Base-by-base conservation (phyloP, 129 eudicot genomes). In the Cynara cardunculus region DNA sequence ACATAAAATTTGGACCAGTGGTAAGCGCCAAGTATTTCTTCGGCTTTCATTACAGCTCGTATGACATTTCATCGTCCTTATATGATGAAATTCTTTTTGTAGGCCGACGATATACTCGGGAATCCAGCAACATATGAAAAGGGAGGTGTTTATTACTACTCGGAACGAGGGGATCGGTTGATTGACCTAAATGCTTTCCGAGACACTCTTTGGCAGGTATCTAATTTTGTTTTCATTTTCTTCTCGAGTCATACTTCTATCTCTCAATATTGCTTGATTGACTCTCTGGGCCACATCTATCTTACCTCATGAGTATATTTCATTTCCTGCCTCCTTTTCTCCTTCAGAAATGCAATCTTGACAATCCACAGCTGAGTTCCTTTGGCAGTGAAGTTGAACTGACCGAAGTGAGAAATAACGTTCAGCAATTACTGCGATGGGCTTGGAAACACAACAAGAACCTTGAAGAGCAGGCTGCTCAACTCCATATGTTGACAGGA, bases 401-500 rank as follows among this genome's bases (percentile, higher is more conserved):
- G 35, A 89, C 81, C 34, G 97, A 89, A 76, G 79, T 88, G 81
- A 86, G 93, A 80, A 97, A 89, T 59, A 80, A 87, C 0, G 84
- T 95, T 75, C 97, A 95, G 53, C 97, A 92, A 41, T 80, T 95
- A 78, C 85, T 95, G 71, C 77, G 97, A 84, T 95, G 97, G 99
- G 97, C 91, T 62, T 95, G 97, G 97, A 95, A 90, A 77, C 94
- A 92, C 87, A 95, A 95, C 88, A 95, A 87, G 82, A 92, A 95
- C 87, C 99, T 95, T 82, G 99, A 95, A 87, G 99, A 95, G 74
- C 99, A 95, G 41, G 99, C 97, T 77, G 96, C 99, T 53, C 99
- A 95, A 82, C 97, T 95, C 64, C 99, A 95, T 86, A 90, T 92
- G 99, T 87, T 92, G 84, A 88, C 92, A 13, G 89, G 99, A 82